Evolutionary conservation across 2,329 filamentous ascomycete genomes (phyloP), one percentile per base, ranked within the genome.

Genomic region (Fusarium floridanum): DNA sequence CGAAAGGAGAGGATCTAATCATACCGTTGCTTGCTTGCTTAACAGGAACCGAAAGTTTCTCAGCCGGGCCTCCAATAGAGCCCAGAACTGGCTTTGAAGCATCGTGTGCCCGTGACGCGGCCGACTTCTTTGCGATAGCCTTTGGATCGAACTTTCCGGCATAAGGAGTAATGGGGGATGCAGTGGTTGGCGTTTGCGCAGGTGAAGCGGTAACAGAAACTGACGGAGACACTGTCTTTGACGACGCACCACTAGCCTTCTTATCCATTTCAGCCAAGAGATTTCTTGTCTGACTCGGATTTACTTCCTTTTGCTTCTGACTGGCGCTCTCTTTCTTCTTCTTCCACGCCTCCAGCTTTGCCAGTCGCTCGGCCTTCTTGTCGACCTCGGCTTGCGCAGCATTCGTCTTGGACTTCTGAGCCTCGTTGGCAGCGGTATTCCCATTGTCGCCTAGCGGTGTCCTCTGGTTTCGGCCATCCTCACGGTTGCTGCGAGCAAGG

Each of bases 331-430:
- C 93, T 81, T 95, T 92, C 84, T 95, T 96, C 83, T 95, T 93
- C 84, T 98, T 98, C 95, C 95, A 98, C 67, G 94, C 94, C 81
- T 96, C 94, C 32, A 97, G 85, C 81, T 94, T 95, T 32, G 94
- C 94, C 50, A 95, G 87, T 72, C 94, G 88, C 82, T 96, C 94
- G 60, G 92, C 93, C 82, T 95, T 94, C 65, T 83, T 95, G 60
- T 95, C 91, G 71, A 91, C 90, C 78, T 95, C 93, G 34, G 90
- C 87, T 78, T 91, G 91, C 20, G 84, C 83, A 53, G 86, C 83
- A 63, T 87, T 81, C 65, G 87, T 36, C 43, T 80, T 79, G 43
- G 74, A 70, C 79, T 91, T 92, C 63, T 87, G 86, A 72, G 84
- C 79, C 90, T 93, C 91, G 70, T 86, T 84, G 67, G 85, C 83